phyloP scores from a whole-genome alignment of 208 protist species.

The Leptomonas seymouri region DNA sequence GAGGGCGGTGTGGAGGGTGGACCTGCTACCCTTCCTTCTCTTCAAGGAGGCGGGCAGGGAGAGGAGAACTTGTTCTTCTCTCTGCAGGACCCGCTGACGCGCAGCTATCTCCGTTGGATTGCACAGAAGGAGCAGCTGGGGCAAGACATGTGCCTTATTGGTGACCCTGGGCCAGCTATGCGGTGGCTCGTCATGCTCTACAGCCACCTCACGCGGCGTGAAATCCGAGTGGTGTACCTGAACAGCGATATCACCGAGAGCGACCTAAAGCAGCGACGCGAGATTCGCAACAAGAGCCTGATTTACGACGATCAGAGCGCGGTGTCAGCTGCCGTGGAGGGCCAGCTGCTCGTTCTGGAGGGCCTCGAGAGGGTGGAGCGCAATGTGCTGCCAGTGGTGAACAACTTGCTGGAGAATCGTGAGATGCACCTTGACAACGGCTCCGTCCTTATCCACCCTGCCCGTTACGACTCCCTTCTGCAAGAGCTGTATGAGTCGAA shows the following conservation, averaged over 20 bases:
- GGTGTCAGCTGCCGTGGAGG: conserved; percentile 89
- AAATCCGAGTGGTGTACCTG: conserved; percentile 89
- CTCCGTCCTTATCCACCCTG: conserved; percentile 84
- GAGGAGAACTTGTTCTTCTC: conserved; percentile 68
- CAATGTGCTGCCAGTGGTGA: conserved; percentile 95
- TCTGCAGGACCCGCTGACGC: conserved; percentile 59
- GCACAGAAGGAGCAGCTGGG: conserved; percentile 92
- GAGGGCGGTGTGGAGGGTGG: too few relatives aligned
- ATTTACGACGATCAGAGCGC: conserved; percentile 93
- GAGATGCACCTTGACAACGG: conserved; percentile 97
- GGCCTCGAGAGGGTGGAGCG: conserved; percentile 95
- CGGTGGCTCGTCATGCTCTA: conserved; percentile 87
- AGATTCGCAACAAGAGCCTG: conserved; percentile 89
- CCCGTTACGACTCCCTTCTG: conserved; percentile 90
- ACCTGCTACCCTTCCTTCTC: conserved; percentile 10
- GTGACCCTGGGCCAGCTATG: conserved; percentile 84
- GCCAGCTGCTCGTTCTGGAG: conserved; percentile 94
- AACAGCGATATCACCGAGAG: conserved; percentile 95
- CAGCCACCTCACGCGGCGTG: conserved; percentile 69
- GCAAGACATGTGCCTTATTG: conserved; percentile 96
- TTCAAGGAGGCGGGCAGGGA: conserved; percentile 3
- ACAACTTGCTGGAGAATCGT: conserved; percentile 96
- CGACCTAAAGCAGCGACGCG: conserved; percentile 94
- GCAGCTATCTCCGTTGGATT: conserved; percentile 88
- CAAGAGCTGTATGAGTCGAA: conserved; percentile 44